Evolutionary conservation across 257 asterid species (phyloP).

Genomic region (Nicotiana sylvestris): DNA sequence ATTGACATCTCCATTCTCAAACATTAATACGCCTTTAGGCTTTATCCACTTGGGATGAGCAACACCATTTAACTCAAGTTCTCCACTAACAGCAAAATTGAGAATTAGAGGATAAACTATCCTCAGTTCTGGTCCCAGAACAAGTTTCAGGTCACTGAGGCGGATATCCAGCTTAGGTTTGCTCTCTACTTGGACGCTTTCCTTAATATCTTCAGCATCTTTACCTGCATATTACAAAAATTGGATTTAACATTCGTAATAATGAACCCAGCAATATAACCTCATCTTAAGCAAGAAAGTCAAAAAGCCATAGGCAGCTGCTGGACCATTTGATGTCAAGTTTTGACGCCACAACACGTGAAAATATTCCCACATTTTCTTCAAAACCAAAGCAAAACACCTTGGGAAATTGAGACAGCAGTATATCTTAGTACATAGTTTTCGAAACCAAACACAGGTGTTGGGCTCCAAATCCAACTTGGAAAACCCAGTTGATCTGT

Average conservation of each 20-base stretch:
- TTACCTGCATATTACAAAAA: slow-evolving; percentile 48
- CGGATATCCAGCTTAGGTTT: slow-evolving; percentile 83
- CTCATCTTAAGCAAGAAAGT: not conserved
- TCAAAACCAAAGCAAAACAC: slow-evolving; percentile 1
- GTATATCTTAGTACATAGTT: not conserved
- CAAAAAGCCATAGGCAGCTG: slow-evolving; percentile 1
- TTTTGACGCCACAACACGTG: not conserved
- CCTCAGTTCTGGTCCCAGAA: slow-evolving; percentile 92
- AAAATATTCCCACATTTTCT: not conserved
- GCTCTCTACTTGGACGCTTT: slow-evolving; percentile 59
- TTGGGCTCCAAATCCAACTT: not conserved
- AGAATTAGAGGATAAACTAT: slow-evolving; percentile 91
- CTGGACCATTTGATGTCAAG: slow-evolving; percentile 10
- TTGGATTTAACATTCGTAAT: slow-evolving; percentile 10
- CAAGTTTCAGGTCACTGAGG: slow-evolving; percentile 71
- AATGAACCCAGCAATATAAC: not conserved
- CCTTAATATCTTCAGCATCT: slow-evolving; percentile 73
- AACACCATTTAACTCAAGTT: slow-evolving; percentile 87
- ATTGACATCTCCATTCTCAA: slow-evolving; percentile 95
- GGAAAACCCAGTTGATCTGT: not conserved
- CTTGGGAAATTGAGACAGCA: not conserved
- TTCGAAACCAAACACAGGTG: slow-evolving; percentile 4
- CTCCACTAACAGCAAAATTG: slow-evolving; percentile 96
- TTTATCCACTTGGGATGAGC: slow-evolving; percentile 94
- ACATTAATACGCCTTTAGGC: slow-evolving; percentile 80